A percentile compares a stretch with the other conserved stretches of the same genome.
Conservation (phyloP, 768 basidiomycete species). For the Gymnopilus junonius region DNA sequence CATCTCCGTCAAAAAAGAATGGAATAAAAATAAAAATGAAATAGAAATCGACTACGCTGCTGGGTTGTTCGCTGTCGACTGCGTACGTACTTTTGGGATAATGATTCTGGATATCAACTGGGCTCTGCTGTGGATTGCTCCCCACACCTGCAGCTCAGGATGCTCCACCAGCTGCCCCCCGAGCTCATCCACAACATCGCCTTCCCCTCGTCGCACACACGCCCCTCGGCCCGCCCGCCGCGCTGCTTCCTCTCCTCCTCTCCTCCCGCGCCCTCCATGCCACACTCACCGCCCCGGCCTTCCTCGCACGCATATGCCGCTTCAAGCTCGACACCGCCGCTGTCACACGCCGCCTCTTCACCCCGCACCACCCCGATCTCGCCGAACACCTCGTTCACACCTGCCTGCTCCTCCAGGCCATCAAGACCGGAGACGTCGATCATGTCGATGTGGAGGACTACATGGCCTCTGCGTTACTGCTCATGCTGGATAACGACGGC, state of each 20-base stretch:
- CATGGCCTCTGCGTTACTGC: conserved; percentile 54
- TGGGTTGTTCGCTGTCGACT: neutral
- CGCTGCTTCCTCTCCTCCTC: conserved; percentile 52
- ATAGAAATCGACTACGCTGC: too few relatives aligned
- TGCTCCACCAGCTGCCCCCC: conserved; percentile 37
- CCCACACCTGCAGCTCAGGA: conserved; percentile 12
- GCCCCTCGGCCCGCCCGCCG: conserved; percentile 49
- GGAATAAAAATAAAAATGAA: too few relatives aligned
- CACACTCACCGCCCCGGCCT: conserved; percentile 36
- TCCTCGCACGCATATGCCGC: conserved; percentile 60
- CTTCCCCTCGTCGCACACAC: conserved; percentile 43
- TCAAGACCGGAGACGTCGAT: conserved; percentile 34
- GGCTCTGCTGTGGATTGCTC: neutral
- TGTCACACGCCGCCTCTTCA: conserved; percentile 52
- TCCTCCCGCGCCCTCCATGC: conserved; percentile 44
- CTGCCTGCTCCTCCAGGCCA: conserved; percentile 42
- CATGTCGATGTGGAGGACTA: conserved; percentile 33
- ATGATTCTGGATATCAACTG: neutral
- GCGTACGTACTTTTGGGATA: neutral
- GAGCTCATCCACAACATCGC: conserved; percentile 58
- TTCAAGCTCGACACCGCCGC: conserved; percentile 61
- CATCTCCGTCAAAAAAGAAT: too few relatives aligned
- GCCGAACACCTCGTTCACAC: conserved; percentile 39
- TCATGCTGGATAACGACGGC: conserved; percentile 72
- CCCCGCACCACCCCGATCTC: conserved; percentile 33